These are phyloP conservation scores for Macroventuria anomochaeta DNA, from an alignment of 2,329 filamentous ascomycete genomes.

Conservation along the genomic window DNA sequence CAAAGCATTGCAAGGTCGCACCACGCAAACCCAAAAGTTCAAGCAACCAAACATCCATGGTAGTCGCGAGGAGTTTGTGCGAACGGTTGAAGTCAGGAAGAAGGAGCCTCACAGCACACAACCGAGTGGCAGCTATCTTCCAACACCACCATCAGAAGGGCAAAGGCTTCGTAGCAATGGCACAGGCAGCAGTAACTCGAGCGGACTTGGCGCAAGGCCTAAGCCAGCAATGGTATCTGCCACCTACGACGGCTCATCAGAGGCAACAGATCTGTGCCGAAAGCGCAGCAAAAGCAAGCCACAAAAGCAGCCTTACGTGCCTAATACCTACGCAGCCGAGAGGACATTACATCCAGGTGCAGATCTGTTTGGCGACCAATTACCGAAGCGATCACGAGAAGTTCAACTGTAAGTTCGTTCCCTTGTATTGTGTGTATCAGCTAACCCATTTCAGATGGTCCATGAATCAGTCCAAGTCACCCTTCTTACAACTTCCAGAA, in stretches of 20 bases:
- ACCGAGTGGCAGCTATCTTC: slow-evolving; percentile 23
- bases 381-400: slow-evolving; percentile 21
- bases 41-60: slow-evolving; percentile 18
- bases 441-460: slow-evolving; percentile 27
- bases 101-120: slow-evolving; percentile 6
- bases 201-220: background rate
- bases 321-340: slow-evolving; percentile 22
- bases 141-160: slow-evolving; percentile 30
- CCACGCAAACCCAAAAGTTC: slow-evolving; percentile 6
- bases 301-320: slow-evolving; percentile 18
- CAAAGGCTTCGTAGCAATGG: slow-evolving; percentile 21
- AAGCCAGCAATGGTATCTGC: background rate
- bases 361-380: slow-evolving; percentile 14
- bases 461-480: slow-evolving; percentile 32
- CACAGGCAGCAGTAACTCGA: slow-evolving; percentile 13
- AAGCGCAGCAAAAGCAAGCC: slow-evolving; percentile 16
- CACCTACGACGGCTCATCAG: slow-evolving; percentile 8
- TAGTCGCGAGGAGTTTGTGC: slow-evolving; percentile 21
- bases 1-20: slow-evolving; percentile 18
- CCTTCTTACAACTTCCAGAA: slow-evolving; percentile 33
- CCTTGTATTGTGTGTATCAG: background rate
- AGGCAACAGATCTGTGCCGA: slow-evolving; percentile 16
- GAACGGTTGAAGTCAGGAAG: slow-evolving; percentile 19
- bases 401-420: slow-evolving; percentile 22
- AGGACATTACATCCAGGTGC: slow-evolving; percentile 13